phyloP scores from a whole-genome alignment of 768 basidiomycete genomes.

The Clitopilus passeckerianus region DNA sequence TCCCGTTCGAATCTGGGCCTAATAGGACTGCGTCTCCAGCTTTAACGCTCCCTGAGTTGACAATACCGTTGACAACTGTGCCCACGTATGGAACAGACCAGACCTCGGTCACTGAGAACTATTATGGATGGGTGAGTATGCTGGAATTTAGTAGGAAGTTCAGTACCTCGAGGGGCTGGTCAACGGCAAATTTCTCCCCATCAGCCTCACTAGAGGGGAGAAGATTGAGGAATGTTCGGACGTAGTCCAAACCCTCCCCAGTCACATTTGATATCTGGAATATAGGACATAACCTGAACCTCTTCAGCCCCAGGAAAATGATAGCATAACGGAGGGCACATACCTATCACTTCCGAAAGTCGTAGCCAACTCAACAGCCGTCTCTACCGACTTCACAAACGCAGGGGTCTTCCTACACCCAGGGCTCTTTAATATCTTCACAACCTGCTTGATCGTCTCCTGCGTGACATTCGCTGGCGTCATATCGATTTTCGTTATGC shows the following conservation, averaged over 20 bases:
- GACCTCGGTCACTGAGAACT: slow-evolving; percentile 84
- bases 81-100: slow-evolving; percentile 88
- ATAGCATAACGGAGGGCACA: slow-evolving; percentile 7
- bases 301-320: slow-evolving; percentile 5
- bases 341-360: slow-evolving; percentile 73
- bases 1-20: slow-evolving; percentile 91
- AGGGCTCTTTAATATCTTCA: slow-evolving; percentile 88
- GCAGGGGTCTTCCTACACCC: slow-evolving; percentile 87
- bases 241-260: slow-evolving; percentile 79
- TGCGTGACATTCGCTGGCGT: slow-evolving; percentile 87
- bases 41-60: slow-evolving; percentile 71
- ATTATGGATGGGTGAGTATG: neutral
- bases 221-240: slow-evolving; percentile 88
- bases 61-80: slow-evolving; percentile 80
- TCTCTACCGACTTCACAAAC: slow-evolving; percentile 78
- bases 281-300: slow-evolving; percentile 74
- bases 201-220: slow-evolving; percentile 86
- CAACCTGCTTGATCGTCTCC: slow-evolving; percentile 90
- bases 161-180: slow-evolving; percentile 74
- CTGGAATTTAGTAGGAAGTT: neutral
- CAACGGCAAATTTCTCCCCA: slow-evolving; percentile 70
- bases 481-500: slow-evolving; percentile 99
- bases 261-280: slow-evolving; percentile 94
- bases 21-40: slow-evolving; percentile 79
- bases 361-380: slow-evolving; percentile 73